Base-by-base conservation (phyloP, 2,329 filamentous ascomycete genomes). In the Fusarium armeniacum region DNA sequence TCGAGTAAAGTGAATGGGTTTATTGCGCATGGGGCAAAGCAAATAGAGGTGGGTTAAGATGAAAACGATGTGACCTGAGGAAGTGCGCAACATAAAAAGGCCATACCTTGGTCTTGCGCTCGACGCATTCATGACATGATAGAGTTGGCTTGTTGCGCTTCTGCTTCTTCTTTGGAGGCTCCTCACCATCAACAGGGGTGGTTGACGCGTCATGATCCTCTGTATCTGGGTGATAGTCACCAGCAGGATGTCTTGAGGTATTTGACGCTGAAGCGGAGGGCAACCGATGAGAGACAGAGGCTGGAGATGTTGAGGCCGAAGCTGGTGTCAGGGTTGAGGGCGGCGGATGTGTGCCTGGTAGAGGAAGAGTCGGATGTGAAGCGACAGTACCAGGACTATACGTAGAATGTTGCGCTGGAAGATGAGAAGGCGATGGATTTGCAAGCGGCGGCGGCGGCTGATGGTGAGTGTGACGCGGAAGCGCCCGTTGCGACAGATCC, bases 91-190 rank as follows among this genome's bases (percentile, higher is more conserved):
- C 24, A 62, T 40, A 44, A 32, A 53, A 59, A 57, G 44, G 50
- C 28, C 54, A 32, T 77, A 91, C 91, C 85, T 93, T 94, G 26
- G 92, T 94, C 81, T 94, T 94, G 71, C 92, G 85, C 80, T 93
- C 91, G 24, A 94, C 92, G 76, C 92, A 95, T 77, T 93, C 91
- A 66, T 90, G 87, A 75, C 92, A 94, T 50, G 90, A 93, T 67
- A 94, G 77, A 2, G 92, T 94, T 5, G 92, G 92, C 78, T 95
- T 95, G 80, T 95, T 95, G 49, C 92, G 88, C 82, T 92, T 94
- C 81, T 94, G 92, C 81, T 91, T 93, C 82, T 92, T 92, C 78
- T 82, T 85, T 13, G 81, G 76, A n/a, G 82, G 84, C 44, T 82
- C 79, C 36, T 78, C 77, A n/a, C 67, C 74, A 60, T 72, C 71